Conservation (phyloP, 2,329 filamentous ascomycete genomes). For the Ramichloridium luteum region DNA sequence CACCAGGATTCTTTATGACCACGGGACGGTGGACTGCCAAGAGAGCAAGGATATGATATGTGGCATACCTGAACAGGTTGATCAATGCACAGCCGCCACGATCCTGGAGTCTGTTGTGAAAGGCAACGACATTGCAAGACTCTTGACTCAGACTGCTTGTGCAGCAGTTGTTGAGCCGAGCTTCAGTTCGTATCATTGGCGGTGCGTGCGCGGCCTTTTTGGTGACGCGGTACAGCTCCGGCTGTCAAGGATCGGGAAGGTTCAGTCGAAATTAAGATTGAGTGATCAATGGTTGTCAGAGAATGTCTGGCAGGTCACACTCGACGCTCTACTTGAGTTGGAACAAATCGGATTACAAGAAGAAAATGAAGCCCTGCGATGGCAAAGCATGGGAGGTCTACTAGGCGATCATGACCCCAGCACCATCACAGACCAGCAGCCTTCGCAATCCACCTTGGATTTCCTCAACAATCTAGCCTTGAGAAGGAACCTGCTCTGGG, state of each 20-base stretch:
- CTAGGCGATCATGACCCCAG: conserved; percentile 1
- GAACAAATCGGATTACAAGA: conserved; percentile 13
- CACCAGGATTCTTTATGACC: conserved; percentile 16
- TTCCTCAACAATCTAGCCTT: conserved; percentile 28
- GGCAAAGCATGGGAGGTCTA: conserved; percentile 7
- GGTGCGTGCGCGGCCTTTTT: conserved; percentile 6
- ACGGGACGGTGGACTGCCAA: conserved; percentile 9
- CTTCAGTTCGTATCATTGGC: conserved; percentile 16
- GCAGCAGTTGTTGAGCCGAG: conserved; percentile 24
- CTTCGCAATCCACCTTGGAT: conserved; percentile 15
- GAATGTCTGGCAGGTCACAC: conserved; percentile 19
- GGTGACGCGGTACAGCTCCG: conserved; percentile 10
- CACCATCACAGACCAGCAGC: conserved; percentile 4
- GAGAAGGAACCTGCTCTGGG: conserved; percentile 24
- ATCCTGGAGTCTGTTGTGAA: conserved; percentile 14
- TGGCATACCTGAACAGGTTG: conserved; percentile 3
- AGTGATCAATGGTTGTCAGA: conserved; percentile 12
- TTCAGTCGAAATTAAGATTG: conserved; percentile 11
- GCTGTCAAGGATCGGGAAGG: conserved; percentile 4
- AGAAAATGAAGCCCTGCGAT: conserved; percentile 9
- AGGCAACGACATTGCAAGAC: conserved; percentile 22
- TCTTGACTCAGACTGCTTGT: conserved; percentile 22
- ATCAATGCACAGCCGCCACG: conserved; percentile 13
- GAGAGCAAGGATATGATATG: conserved; percentile 17
- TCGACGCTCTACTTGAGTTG: conserved; percentile 13